Base-by-base conservation (phyloP, 2,329 filamentous ascomycete genomes). In the Sordariomycetes sp. region DNA sequence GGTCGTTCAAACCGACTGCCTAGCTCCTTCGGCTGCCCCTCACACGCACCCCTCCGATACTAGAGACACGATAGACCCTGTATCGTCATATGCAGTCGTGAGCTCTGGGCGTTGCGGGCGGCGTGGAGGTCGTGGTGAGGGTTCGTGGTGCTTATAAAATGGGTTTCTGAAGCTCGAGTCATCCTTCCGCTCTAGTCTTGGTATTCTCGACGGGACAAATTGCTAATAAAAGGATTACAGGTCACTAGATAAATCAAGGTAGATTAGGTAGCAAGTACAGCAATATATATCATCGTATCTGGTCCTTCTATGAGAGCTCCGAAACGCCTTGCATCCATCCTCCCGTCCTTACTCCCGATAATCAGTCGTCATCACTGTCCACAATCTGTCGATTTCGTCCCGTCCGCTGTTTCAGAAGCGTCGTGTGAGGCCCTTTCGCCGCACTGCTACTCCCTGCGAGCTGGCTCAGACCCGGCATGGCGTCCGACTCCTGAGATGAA, bases 121-220 rank as follows among this genome's bases (percentile, higher is more conserved):
- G 40, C 45, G 44, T 50, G 51, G 41, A 46, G 48, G 46, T 44
- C 43, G 45, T 38, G 56, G 51, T 49, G 56, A 47, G 50, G 51
- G 59, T 45, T 35, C 46, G 61, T 64, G 46, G 55, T 64, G 60
- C 60, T 64, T 64, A 58, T 60, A 64, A 53, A 46, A 42, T 51
- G 58, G 60, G 60, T 63, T 63, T 63, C 60, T 64, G 60, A 64
- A 42, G n/a, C n/a, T n/a, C n/a, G n/a, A n/a, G n/a, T n/a, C n/a
- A n/a, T n/a, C n/a, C n/a, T n/a, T n/a, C n/a, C 8, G 29, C 12
- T 20, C 8, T 7, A 5, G 8, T 4, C 9, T 31, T 12, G 25
- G 12, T 27, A 27, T 27, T 7, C 25, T 7, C 7, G 25, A n/a
- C 25, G 16, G 25, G n/a, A n/a, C n/a, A n/a, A 7, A 6, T 27